phyloP scores from a whole-genome alignment of 139 green algal genomes.

The Chlorella sp. region DNA sequence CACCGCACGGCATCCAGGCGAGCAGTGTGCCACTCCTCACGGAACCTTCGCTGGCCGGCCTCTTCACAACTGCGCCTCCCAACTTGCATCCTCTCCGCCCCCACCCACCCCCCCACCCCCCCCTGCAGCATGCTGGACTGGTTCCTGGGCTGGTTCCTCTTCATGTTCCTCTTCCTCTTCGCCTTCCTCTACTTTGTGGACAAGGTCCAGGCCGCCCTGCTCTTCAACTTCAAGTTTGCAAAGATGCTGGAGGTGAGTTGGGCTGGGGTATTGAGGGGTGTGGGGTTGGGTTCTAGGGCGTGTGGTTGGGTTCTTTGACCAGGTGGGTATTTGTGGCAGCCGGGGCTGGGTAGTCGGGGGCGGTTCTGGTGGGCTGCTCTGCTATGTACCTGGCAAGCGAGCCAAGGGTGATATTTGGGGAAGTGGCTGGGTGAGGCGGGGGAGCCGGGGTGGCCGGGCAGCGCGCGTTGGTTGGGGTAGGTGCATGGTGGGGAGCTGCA shows the following conservation, averaged over 20 bases:
- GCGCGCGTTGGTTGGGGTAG: neutral
- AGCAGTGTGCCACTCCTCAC: too few species aligned
- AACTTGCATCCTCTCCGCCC: too few species aligned
- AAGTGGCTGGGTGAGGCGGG: neutral
- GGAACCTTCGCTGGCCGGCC: too few species aligned
- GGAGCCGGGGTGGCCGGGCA: neutral
- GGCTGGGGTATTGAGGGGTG: neutral
- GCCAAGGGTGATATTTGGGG: neutral
- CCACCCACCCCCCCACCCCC: neutral
- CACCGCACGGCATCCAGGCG: too few species aligned
- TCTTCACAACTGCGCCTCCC: too few species aligned
- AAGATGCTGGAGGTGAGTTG: conserved; percentile 43
- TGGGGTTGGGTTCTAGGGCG: too few species aligned
- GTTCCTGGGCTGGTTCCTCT: conserved; percentile 57
- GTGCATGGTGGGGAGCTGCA: neutral
- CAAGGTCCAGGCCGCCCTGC: conserved; percentile 58
- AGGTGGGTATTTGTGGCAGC: neutral
- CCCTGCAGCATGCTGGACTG: conserved; percentile 55
- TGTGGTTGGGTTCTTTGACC: too few species aligned
- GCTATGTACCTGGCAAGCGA: neutral
- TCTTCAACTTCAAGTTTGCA: conserved; percentile 69
- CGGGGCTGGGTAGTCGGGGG: too few species aligned
- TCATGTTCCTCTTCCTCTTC: conserved; percentile 64
- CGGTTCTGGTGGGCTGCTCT: too few species aligned
- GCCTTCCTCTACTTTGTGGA: conserved; percentile 62